Evolutionary conservation across 2,329 filamentous ascomycete genomes (phyloP), one percentile per base, ranked within the genome.

Genomic region (Hypocreales sp.): DNA sequence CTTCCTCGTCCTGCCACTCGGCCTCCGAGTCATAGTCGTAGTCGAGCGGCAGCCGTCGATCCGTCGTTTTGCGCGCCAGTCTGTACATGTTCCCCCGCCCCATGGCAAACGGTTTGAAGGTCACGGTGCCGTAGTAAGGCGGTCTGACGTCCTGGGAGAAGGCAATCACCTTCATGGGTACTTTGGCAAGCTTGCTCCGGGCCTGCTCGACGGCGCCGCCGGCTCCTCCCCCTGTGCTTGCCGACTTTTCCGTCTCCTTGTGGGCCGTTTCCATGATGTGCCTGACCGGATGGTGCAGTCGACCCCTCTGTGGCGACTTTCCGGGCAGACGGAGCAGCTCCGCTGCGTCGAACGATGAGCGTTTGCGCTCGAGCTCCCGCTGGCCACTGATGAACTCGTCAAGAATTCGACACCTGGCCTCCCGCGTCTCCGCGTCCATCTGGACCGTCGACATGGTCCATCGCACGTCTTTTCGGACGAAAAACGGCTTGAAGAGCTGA

Each of bases 1-100:
- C 77, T 31, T 57, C 69, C 34, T 76, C 67, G 31, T 83, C 80
- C 44, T 84, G 77, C 81, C 81, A 92, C 46, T 90, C 82, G 5
- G 71, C 79, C 47, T 92, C 81, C 4, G 80, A 87, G 43, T 90
- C 81, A 45, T 87, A 84, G 36, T 84, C 80, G 46, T 92, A 92
- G 40, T 82, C 64, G 4, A 79, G 63, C 5, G 74, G 67, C 2
- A 83, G 54, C n/a, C 59, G 53, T 34, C 64, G 48, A 38, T 57
- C 47, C 41, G 61, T 39, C 34, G 80, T 58, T 46, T 70, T 55
- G 42, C 68, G 47, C 32, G 68, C 66, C 6, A 73, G 47, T 25
- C 50, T 58, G 4, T 45, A 44, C 34, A 74, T 58, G 17, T 65
- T 63, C 2, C 60, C 45, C 11, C 39, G 39, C 2, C 54, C 61